phyloP scores from a whole-genome alignment of 768 basidiomycete species.

The Galerina sulciceps region DNA sequence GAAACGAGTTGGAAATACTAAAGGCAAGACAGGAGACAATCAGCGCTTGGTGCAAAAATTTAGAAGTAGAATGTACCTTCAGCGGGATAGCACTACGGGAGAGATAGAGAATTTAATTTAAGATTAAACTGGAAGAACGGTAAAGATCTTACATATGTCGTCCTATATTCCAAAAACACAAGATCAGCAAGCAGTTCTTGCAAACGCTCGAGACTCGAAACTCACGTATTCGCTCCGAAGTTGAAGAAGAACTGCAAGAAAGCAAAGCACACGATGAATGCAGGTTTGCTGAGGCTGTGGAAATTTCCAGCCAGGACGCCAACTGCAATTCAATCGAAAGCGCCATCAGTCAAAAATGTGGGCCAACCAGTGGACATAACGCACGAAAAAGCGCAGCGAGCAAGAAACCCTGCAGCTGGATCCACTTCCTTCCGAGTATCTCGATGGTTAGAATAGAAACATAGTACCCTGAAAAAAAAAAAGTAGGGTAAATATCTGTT shows the following conservation, averaged over 20 bases:
- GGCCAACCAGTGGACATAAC: slow-evolving; percentile 17
- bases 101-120: neutral
- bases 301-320: slow-evolving; percentile 73
- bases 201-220: slow-evolving; percentile 7
- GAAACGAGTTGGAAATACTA: slow-evolving; percentile 77
- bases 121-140: neutral
- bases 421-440: slow-evolving; percentile 72
- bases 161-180: slow-evolving; percentile 32
- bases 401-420: slow-evolving; percentile 79
- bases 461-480: slow-evolving; percentile 66
- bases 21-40: neutral
- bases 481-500: too few species aligned
- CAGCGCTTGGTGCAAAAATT: neutral
- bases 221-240: slow-evolving; percentile 75
- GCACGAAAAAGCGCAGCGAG: slow-evolving; percentile 68
- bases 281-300: slow-evolving; percentile 51
- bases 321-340: slow-evolving; percentile 37
- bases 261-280: slow-evolving; percentile 76
- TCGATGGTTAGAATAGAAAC: slow-evolving; percentile 71
- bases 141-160: slow-evolving; percentile 48
- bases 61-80: slow-evolving; percentile 37
- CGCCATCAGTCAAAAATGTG: neutral
- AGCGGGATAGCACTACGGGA: slow-evolving; percentile 64
- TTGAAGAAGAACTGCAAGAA: slow-evolving; percentile 85
- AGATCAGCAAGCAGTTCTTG: neutral